phyloP scores from a whole-genome alignment of 257 asterid species.

The Echites panduratus region DNA sequence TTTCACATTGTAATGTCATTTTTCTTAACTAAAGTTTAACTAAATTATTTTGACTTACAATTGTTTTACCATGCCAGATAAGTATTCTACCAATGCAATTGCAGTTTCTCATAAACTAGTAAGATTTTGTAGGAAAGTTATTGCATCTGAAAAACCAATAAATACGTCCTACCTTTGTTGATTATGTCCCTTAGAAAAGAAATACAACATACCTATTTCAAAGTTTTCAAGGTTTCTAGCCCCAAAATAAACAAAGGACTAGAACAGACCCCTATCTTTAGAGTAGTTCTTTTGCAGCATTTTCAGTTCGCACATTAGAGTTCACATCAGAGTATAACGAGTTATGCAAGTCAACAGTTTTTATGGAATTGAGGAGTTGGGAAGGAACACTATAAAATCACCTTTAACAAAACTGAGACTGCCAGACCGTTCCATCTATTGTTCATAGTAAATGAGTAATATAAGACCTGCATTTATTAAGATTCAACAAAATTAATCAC shows the following conservation, averaged over 20 bases:
- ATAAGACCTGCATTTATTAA: conserved; percentile 58
- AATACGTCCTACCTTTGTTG: neutral
- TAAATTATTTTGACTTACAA: too few species aligned
- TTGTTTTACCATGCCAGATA: neutral
- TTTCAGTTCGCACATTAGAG: neutral
- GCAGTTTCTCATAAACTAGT: neutral
- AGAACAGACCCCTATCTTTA: neutral
- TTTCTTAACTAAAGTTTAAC: too few species aligned
- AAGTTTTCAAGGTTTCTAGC: neutral
- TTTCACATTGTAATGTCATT: too few species aligned
- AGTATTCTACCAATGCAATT: neutral
- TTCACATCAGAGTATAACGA: neutral
- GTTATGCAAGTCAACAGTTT: neutral
- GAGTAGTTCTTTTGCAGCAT: neutral
- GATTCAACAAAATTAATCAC: conserved; percentile 1
- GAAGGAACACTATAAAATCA: conserved; percentile 23
- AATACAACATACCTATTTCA: neutral
- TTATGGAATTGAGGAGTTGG: neutral
- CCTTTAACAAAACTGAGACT: conserved; percentile 63
- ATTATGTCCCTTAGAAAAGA: neutral
- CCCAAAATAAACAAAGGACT: neutral
- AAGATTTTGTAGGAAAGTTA: neutral
- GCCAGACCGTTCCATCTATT: conserved; percentile 68
- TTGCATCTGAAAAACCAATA: neutral
- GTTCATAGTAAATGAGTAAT: conserved; percentile 43